phyloP scores from a whole-genome alignment of 169 alveolate species.

The Miamiensis avidus region DNA sequence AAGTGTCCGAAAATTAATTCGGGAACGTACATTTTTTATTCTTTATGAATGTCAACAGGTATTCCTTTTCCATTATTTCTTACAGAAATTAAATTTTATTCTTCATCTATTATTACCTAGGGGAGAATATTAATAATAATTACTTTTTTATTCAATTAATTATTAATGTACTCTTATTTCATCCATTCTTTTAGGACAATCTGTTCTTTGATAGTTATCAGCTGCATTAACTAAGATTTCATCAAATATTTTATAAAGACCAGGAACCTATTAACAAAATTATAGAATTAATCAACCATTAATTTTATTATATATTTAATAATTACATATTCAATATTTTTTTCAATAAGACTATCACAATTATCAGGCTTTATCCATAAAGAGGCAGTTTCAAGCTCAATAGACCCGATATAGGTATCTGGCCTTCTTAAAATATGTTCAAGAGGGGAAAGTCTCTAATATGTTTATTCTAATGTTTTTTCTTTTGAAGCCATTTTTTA shows the following conservation, averaged over 20 bases:
- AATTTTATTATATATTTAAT: not conserved
- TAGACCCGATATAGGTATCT: conserved; percentile 98
- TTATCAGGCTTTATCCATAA: conserved; percentile 94
- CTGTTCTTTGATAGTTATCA: conserved; percentile 90
- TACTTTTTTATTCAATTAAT: conserved; percentile 29
- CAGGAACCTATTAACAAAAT: conserved; percentile 94
- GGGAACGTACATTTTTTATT: conserved; percentile 97
- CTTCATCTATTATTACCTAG: conserved; percentile 76
- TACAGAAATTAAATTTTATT: conserved; percentile 68
- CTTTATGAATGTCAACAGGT: conserved; percentile 96
- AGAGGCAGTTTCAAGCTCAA: conserved; percentile 89
- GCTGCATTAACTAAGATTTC: conserved; percentile 99
- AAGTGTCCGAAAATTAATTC: conserved; percentile 98
- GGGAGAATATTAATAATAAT: conserved; percentile 11
- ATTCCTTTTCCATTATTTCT: conserved; percentile 93
- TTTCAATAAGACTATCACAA: conserved; percentile 43
- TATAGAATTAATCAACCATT: conserved; percentile 65
- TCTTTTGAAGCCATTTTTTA: conserved; percentile 15
- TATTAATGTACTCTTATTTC: conserved; percentile 73
- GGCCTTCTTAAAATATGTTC: conserved; percentile 99
- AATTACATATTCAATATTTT: conserved; percentile 72
- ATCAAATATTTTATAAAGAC: conserved; percentile 97
- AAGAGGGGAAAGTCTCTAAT: conserved; percentile 95
- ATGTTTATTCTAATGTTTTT: conserved; percentile 96
- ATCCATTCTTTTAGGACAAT: conserved; percentile 74